Percentiles rank a stretch among this genome's conserved stretches.
Evolutionary conservation across 805 yeast genomes (phyloP).

Genomic region (Sporopachydermia quercuum): DNA sequence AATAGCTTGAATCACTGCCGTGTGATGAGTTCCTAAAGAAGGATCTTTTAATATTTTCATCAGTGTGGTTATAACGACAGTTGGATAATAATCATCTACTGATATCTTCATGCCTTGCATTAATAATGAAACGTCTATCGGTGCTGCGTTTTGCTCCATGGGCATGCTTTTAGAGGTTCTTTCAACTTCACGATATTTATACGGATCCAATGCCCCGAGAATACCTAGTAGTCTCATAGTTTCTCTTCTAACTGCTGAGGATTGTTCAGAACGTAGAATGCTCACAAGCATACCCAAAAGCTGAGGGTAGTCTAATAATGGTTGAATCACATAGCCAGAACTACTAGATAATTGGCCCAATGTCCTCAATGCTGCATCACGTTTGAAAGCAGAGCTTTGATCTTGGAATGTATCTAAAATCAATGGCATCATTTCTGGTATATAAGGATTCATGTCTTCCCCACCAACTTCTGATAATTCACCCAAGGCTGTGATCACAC

Average conservation of each 20-base stretch:
- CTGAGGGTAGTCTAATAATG: conserved; percentile 83
- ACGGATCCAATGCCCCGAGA: conserved; percentile 93
- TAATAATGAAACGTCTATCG: conserved; percentile 75
- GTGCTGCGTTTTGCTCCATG: conserved; percentile 74
- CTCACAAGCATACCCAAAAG: conserved; percentile 67
- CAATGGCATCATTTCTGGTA: conserved; percentile 71
- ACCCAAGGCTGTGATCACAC: conserved; percentile 77
- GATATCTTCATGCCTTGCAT: conserved; percentile 88
- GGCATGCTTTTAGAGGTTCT: conserved; percentile 27
- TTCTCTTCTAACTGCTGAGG: conserved; percentile 65
- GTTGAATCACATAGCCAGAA: conserved; percentile 91
- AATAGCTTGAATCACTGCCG: conserved; percentile 86
- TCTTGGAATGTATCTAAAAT: conserved; percentile 81
- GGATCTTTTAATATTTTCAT: conserved; percentile 76
- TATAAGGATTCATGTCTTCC: conserved; percentile 59
- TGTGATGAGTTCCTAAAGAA: conserved; percentile 74
- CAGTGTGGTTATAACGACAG: conserved; percentile 79
- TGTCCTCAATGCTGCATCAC: conserved; percentile 81
- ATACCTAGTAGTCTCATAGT: conserved; percentile 84
- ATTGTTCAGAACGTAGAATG: conserved; percentile 67
- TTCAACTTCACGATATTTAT: conserved; percentile 85
- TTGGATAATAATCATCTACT: conserved; percentile 84
- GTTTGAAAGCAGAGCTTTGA: conserved; percentile 73
- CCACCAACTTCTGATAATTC: conserved; percentile 83
- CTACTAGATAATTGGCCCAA: conserved; percentile 81